A percentile compares a stretch with the other conserved stretches of the same genome.
Conservation (phyloP, 306 rosid species). For the Canavalia ensiformis region DNA sequence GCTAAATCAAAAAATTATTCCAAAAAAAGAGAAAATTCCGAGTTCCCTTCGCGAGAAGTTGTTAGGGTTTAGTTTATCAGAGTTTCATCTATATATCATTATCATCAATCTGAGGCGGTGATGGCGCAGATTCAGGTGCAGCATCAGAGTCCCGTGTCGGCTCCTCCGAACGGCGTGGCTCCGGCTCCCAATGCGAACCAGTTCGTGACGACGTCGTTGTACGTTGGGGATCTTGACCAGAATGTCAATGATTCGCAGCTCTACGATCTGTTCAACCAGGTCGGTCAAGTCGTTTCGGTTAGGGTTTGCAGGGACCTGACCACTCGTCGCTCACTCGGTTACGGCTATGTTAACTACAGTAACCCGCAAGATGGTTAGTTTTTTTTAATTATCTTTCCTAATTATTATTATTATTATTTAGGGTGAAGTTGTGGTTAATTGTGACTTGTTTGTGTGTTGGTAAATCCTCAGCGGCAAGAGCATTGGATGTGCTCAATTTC, state of each 20-base stretch:
- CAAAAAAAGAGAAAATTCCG: slow-evolving; percentile 22
- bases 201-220: slow-evolving; percentile 68
- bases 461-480: slow-evolving; percentile 54
- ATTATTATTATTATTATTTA: background rate
- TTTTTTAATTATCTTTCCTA: background rate
- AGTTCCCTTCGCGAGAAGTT: background rate
- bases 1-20: slow-evolving; percentile 3
- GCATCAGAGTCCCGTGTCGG: slow-evolving; percentile 55
- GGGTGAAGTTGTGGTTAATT: background rate
- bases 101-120: background rate
- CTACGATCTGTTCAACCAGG: slow-evolving; percentile 69
- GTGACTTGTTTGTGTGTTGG: background rate
- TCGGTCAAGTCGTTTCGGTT: slow-evolving; percentile 72
- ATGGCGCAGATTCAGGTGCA: slow-evolving; percentile 87
- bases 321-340: slow-evolving; percentile 77
- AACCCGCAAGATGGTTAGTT: slow-evolving; percentile 74
- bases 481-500: slow-evolving; percentile 62
- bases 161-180: slow-evolving; percentile 53
- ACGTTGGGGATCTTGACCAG: slow-evolving; percentile 77
- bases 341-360: slow-evolving; percentile 76
- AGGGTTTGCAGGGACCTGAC: slow-evolving; percentile 77
- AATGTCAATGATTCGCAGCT: slow-evolving; percentile 74
- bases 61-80: slow-evolving; percentile 47
- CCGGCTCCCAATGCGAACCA: slow-evolving; percentile 50
- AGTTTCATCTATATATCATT: background rate